Conservation (phyloP, 2,329 filamentous ascomycete genomes). For the Cadophora sp. region DNA sequence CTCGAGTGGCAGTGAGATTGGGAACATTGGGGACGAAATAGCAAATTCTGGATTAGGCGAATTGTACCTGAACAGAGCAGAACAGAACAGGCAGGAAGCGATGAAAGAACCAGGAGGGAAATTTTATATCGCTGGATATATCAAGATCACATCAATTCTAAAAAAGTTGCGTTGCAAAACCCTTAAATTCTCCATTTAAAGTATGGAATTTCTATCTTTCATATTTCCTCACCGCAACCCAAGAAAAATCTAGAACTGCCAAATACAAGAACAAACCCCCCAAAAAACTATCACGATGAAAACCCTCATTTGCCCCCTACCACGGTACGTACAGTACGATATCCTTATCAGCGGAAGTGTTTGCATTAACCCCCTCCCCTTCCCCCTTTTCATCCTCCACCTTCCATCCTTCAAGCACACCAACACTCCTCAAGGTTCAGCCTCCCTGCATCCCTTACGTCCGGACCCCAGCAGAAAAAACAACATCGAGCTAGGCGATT, state of each 20-base stretch:
- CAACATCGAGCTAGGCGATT: conserved; percentile 22
- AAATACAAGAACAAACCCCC: too few relatives aligned
- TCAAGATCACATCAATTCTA: neutral
- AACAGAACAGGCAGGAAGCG: neutral
- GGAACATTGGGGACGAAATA: neutral
- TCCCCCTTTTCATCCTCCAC: neutral
- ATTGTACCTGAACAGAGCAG: neutral
- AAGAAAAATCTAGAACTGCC: neutral
- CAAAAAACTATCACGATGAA: neutral
- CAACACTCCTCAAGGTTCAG: conserved; percentile 4
- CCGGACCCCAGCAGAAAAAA: neutral
- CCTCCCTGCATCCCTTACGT: neutral
- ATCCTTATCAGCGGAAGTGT: conserved; percentile 22
- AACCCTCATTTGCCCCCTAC: neutral
- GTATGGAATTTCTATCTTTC: too few relatives aligned
- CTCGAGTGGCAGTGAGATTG: neutral
- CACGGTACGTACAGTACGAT: too few relatives aligned
- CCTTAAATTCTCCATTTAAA: too few relatives aligned
- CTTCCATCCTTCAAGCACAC: neutral
- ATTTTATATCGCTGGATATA: neutral
- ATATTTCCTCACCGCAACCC: too few relatives aligned
- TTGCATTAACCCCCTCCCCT: conserved; percentile 25
- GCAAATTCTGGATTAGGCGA: neutral
- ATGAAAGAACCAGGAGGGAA: neutral
- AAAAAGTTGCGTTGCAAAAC: neutral